A percentile compares a stretch with the other conserved stretches of the same genome.
Evolutionary conservation across 306 rosid genomes (phyloP).

Genomic region (Mimosa pudica): DNA sequence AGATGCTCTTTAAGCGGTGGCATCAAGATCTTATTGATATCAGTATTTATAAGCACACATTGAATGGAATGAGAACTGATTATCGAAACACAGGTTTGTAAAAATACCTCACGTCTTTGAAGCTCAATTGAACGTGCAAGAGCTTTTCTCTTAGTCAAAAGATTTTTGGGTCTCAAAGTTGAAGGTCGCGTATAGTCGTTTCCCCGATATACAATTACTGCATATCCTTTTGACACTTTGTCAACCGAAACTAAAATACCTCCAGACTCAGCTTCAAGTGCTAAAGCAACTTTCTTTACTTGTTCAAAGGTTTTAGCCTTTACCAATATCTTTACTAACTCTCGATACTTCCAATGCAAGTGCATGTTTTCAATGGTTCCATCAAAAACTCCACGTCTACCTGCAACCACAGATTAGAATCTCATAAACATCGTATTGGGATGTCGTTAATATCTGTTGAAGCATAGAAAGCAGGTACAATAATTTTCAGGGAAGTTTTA

Average conservation of each 20-base stretch:
- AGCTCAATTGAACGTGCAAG: conserved; percentile 93
- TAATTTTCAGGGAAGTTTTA: background rate
- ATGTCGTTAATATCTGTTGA: background rate
- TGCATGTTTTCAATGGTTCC: conserved; percentile 99
- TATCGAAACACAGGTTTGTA: conserved; percentile 17
- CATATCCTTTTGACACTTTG: conserved; percentile 80
- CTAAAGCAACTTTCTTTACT: conserved; percentile 79
- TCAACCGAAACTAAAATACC: conserved; percentile 93
- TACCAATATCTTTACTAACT: conserved; percentile 80
- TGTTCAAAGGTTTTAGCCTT: conserved; percentile 81
- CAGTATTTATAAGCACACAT: conserved; percentile 17
- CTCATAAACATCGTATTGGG: conserved; percentile 31
- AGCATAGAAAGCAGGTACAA: conserved; percentile 1
- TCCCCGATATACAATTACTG: conserved; percentile 81
- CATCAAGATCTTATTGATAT: background rate
- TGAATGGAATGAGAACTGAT: conserved; percentile 18
- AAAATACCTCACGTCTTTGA: conserved; percentile 82
- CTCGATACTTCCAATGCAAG: conserved; percentile 97
- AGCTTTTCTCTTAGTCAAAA: conserved; percentile 96
- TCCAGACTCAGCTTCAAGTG: conserved; percentile 97
- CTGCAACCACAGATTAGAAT: conserved; percentile 52
- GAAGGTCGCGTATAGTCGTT: conserved; percentile 83
- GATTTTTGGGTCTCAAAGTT: conserved; percentile 87
- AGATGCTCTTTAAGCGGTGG: background rate
- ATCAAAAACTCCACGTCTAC: conserved; percentile 97